These are phyloP conservation scores for Candida methanosorbosa DNA, from an alignment of 805 yeast genomes.

Conservation along the genomic window DNA sequence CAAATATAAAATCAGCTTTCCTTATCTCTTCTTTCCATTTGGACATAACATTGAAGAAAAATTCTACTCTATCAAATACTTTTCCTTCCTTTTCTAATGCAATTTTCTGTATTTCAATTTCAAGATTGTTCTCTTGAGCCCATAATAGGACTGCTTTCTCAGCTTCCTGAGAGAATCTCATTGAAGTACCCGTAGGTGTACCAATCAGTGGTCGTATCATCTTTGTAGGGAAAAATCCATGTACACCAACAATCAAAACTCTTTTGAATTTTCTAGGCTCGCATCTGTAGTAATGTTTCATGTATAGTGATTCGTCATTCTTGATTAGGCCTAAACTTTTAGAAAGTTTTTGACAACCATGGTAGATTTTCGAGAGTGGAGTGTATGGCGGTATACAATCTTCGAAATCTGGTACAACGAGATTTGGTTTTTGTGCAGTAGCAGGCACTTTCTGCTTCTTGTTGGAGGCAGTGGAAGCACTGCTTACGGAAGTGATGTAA, in stretches of 20 bases:
- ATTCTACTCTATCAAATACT: constrained; percentile 76
- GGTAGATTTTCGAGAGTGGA: too few relatives aligned
- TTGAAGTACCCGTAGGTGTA: constrained; percentile 93
- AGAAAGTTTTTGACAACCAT: background rate
- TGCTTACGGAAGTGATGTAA: too few relatives aligned
- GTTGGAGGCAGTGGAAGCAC: background rate
- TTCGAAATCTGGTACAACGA: constrained; percentile 20
- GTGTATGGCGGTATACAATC: constrained; percentile 17
- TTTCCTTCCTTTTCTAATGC: constrained; percentile 94
- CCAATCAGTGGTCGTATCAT: constrained; percentile 84
- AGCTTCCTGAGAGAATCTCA: constrained; percentile 84
- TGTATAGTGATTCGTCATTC: constrained; percentile 1
- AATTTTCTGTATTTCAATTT: constrained; percentile 68
- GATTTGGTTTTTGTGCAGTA: constrained; percentile 9
- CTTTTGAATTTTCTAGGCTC: constrained; percentile 30
- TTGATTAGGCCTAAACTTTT: background rate
- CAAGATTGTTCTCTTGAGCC: constrained; percentile 38
- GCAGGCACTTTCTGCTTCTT: background rate
- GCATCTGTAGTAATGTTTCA: constrained; percentile 10
- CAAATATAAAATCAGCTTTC: constrained; percentile 74
- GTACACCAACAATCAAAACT: constrained; percentile 84
- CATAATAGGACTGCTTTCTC: constrained; percentile 68
- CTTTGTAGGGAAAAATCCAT: constrained; percentile 90
- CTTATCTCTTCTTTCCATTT: constrained; percentile 44
- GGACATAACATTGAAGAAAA: constrained; percentile 61